Evolutionary conservation across 106 monocot species (phyloP), one percentile per base, ranked within the genome.

Genomic region (Dioscorea zingiberensis): DNA sequence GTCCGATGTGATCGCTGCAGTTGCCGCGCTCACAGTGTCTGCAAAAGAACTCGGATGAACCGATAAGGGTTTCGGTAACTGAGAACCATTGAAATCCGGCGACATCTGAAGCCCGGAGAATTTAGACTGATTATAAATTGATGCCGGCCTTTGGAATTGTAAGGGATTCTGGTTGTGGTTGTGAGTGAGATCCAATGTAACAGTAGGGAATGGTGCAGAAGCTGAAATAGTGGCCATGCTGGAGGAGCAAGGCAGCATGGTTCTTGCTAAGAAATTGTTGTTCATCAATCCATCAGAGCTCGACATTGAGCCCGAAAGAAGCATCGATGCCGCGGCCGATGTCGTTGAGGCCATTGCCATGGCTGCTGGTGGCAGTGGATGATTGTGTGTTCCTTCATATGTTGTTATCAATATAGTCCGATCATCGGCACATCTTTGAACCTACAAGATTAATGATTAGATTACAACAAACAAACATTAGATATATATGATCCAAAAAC

Each of bases 151-250:
- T 23, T 80, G 84, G 67, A 74, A 66, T 28, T 82, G 84, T 7
- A 67, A 56, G 2, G 72, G 74, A 53, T 73, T 71, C 0, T 90
- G 84, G 0, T 63, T 59, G 25, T 90, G 84, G 0, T 63, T 59
- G 25, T 78, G 74, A 25, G 91, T 91, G 60, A 95, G 83, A 48
- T 95, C 91, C 25, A 95, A 62, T 21, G 94, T 95, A 48, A 95
- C 74, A n/a, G 91, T 91, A 23, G 94, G 94, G 67, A 95, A 95
- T 0, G 94, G 91, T 0, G 94, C 87, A 7, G 94, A 95, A 1
- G 94, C 87, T 0, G 94, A 95, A 27, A 94, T 87, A 17, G 87
- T 90, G 11, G 94, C 94, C 80, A 94, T 80, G 87, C 64, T 91
- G 2, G 90, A 73, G 3, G 87, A 87, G 78, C 80, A 85, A 0